A percentile compares a stretch with the other conserved stretches of the same genome.
Evolutionary conservation across 345 rosid genomes (phyloP).

Genomic region (Eucalyptus tenuipes): DNA sequence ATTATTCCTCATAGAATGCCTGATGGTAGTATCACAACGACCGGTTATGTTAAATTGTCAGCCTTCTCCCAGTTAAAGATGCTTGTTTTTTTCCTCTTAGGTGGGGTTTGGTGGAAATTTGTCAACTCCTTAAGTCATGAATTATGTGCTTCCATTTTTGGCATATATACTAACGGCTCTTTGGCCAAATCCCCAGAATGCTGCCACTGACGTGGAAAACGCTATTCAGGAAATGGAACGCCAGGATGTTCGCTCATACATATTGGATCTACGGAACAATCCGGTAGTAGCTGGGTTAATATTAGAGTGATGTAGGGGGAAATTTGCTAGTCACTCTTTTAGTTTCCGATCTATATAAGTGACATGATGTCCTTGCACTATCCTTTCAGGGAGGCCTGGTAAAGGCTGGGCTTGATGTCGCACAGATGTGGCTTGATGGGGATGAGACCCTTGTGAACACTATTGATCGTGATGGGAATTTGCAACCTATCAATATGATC

Average conservation of each 20-base stretch:
- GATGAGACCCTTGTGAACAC: constrained; percentile 85
- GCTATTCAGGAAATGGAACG: constrained; percentile 67
- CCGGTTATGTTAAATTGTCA: constrained; percentile 69
- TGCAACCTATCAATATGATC: constrained; percentile 60
- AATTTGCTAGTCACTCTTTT: not conserved
- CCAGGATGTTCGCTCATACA: constrained; percentile 70
- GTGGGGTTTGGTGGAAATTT: not conserved
- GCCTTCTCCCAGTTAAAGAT: constrained; percentile 69
- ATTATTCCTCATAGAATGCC: constrained; percentile 71
- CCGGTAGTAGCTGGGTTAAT: constrained; percentile 27
- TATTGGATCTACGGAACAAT: constrained; percentile 76
- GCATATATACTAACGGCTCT: not conserved
- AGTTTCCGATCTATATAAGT: not conserved
- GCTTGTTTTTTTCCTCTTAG: not conserved
- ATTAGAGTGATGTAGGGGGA: not conserved
- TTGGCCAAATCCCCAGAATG: constrained; percentile 33
- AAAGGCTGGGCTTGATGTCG: constrained; percentile 86
- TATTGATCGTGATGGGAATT: constrained; percentile 65
- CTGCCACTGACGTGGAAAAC: constrained; percentile 66
- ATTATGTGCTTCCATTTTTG: not conserved
- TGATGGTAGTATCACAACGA: constrained; percentile 50
- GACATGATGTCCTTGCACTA: not conserved
- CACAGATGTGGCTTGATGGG: constrained; percentile 87
- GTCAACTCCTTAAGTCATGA: not conserved
- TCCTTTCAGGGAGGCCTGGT: constrained; percentile 73